phyloP scores from a whole-genome alignment of 805 yeast species.

The Ogataea populi-albae region DNA sequence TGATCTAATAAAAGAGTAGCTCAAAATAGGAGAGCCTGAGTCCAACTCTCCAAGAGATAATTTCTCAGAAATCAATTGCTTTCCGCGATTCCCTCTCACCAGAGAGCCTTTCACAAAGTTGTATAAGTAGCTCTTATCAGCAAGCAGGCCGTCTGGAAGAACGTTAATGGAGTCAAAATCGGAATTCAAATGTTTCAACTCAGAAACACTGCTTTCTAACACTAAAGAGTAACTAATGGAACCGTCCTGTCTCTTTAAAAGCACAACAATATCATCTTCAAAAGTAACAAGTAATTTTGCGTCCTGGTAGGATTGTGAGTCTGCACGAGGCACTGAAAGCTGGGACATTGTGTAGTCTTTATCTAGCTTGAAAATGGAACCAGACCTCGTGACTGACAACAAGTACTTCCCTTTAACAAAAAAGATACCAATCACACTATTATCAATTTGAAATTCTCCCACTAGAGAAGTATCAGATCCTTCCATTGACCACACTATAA shows the following conservation, averaged over 20 bases:
- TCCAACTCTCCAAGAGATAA: constrained; percentile 1
- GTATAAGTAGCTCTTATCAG: constrained; percentile 14
- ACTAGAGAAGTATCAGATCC: constrained; percentile 11
- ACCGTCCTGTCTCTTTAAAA: constrained; percentile 6
- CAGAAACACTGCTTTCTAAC: constrained; percentile 1
- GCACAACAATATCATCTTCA: constrained; percentile 9
- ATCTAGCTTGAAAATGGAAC: constrained; percentile 8
- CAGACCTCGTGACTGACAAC: constrained; percentile 12
- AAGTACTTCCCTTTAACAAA: constrained; percentile 3
- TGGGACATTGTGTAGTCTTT: background rate
- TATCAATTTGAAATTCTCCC: constrained; percentile 15
- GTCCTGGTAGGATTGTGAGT: constrained; percentile 1
- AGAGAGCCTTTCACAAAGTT: constrained; percentile 9
- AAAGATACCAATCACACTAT: constrained; percentile 15
- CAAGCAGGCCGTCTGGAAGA: constrained; percentile 10
- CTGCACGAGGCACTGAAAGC: background rate
- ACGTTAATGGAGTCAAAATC: constrained; percentile 10
- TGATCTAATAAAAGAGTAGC: constrained; percentile 11
- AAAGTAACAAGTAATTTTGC: constrained; percentile 5
- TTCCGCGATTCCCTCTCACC: constrained; percentile 5
- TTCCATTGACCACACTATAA: constrained; percentile 20
- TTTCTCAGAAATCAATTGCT: constrained; percentile 5
- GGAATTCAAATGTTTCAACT: constrained; percentile 8
- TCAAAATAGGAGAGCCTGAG: constrained; percentile 2
- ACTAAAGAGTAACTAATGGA: background rate